Conservation (phyloP, 257 asterid genomes). For the Rauvolfia tetraphylla region DNA sequence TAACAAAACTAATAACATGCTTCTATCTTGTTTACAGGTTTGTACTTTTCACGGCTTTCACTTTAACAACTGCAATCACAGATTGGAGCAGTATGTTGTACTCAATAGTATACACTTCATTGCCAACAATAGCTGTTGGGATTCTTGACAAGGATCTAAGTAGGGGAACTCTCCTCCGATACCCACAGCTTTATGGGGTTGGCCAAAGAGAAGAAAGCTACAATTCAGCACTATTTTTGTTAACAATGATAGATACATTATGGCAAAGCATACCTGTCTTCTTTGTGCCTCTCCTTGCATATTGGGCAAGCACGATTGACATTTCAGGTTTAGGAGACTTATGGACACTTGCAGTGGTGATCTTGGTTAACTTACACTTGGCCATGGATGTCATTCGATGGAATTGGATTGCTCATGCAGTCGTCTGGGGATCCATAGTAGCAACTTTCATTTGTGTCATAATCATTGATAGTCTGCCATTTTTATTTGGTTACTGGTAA, state of each 20-base stretch:
- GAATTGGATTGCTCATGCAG: conserved; percentile 81
- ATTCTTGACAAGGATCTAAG: conserved; percentile 85
- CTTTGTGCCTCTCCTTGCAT: conserved; percentile 68
- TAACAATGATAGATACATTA: conserved; percentile 69
- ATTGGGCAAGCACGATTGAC: conserved; percentile 64
- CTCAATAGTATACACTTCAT: conserved; percentile 74
- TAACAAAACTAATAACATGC: neutral
- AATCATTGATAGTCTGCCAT: conserved; percentile 57
- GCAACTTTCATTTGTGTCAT: conserved; percentile 82
- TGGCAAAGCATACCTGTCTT: conserved; percentile 88
- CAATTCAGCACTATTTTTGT: conserved; percentile 69
- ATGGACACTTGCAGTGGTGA: conserved; percentile 85
- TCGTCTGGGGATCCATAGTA: conserved; percentile 82
- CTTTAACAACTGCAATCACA: conserved; percentile 85
- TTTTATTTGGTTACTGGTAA: conserved; percentile 90
- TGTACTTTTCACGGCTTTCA: conserved; percentile 70
- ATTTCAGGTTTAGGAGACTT: conserved; percentile 87
- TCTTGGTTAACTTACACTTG: conserved; percentile 76
- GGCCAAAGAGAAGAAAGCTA: conserved; percentile 91
- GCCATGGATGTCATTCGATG: conserved; percentile 93
- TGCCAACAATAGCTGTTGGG: conserved; percentile 85
- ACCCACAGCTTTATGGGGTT: conserved; percentile 81
- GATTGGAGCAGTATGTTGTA: conserved; percentile 97
- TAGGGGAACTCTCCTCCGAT: conserved; percentile 60
- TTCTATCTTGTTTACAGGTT: conserved; percentile 46